phyloP scores from a whole-genome alignment of 1,139 yeast species.

The Blastobotrys persicus region DNA sequence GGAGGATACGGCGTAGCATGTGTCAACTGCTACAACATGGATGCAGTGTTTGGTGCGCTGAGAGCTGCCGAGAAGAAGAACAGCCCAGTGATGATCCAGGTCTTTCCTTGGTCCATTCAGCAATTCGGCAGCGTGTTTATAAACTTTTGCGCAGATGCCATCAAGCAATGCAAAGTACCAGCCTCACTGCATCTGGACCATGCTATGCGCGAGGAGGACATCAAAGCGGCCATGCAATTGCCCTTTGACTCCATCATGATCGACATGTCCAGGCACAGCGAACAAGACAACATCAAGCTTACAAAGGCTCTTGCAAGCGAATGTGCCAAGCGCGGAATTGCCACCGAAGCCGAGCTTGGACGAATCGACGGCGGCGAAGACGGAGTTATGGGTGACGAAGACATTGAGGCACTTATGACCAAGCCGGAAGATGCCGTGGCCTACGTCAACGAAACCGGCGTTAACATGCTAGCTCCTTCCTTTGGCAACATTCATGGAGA shows the following conservation, averaged over 20 bases:
- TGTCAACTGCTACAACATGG: conserved; percentile 27
- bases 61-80: conserved; percentile 30
- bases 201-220: conserved; percentile 26
- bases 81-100: conserved; percentile 33
- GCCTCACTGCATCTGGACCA: conserved; percentile 33
- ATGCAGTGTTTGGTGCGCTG: conserved; percentile 30
- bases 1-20: conserved; percentile 15
- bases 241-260: conserved; percentile 34
- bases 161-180: conserved; percentile 29
- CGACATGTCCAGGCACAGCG: conserved; percentile 32
- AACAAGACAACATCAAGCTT: conserved; percentile 27
- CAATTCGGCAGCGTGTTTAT: conserved; percentile 29
- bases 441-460: conserved; percentile 29
- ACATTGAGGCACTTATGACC: conserved; percentile 30
- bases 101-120: conserved; percentile 34
- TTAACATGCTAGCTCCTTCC: conserved; percentile 32
- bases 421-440: conserved; percentile 31
- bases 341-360: conserved; percentile 35
- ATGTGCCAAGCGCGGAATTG: conserved; percentile 28
- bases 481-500: conserved; percentile 34
- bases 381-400: conserved; percentile 32
- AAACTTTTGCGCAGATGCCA: conserved; percentile 27
- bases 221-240: conserved; percentile 27
- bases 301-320: conserved; percentile 26
- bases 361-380: conserved; percentile 34